Conservation (phyloP, 495 filamentous ascomycete species). For the Lepraria neglecta region DNA sequence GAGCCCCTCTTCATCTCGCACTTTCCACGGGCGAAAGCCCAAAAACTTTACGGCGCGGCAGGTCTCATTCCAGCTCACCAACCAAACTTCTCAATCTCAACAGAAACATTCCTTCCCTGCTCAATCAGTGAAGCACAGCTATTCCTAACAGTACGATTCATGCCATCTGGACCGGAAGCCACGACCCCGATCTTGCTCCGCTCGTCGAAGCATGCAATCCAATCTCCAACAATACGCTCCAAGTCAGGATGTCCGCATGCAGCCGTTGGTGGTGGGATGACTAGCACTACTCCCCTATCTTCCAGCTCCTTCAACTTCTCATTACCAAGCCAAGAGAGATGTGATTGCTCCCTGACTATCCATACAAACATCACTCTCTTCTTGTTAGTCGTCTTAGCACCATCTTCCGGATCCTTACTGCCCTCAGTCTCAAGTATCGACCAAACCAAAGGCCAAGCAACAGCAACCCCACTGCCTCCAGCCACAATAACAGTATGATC, state of each 20-base stretch:
- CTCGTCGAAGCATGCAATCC: slow-evolving; percentile 5
- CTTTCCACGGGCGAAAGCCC: no score
- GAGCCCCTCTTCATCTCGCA: no score
- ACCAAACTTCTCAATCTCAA: slow-evolving; percentile 28
- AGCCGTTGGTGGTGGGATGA: slow-evolving; percentile 46
- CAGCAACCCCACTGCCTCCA: slow-evolving; percentile 58
- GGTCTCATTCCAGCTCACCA: slow-evolving; percentile 13
- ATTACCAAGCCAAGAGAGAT: slow-evolving; percentile 45
- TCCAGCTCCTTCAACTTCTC: slow-evolving; percentile 42
- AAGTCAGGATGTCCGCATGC: slow-evolving; percentile 50
- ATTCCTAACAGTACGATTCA: slow-evolving; percentile 26
- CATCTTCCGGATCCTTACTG: slow-evolving; percentile 12
- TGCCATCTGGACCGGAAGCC: slow-evolving; percentile 24
- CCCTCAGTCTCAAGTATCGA: slow-evolving; percentile 19
- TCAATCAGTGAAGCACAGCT: slow-evolving; percentile 14
- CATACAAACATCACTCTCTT: slow-evolving; percentile 50
- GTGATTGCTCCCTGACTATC: slow-evolving; percentile 47
- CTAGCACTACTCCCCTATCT: slow-evolving; percentile 41
- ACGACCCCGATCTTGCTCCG: slow-evolving; percentile 17
- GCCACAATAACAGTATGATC: slow-evolving; percentile 48
- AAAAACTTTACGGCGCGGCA: no score
- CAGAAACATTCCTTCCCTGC: slow-evolving; percentile 16
- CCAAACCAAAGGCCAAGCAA: slow-evolving; percentile 48
- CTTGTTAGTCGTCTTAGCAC: background rate
- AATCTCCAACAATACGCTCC: slow-evolving; percentile 1